Base-by-base conservation (phyloP, 768 basidiomycete species). In the Trametes villosa region DNA sequence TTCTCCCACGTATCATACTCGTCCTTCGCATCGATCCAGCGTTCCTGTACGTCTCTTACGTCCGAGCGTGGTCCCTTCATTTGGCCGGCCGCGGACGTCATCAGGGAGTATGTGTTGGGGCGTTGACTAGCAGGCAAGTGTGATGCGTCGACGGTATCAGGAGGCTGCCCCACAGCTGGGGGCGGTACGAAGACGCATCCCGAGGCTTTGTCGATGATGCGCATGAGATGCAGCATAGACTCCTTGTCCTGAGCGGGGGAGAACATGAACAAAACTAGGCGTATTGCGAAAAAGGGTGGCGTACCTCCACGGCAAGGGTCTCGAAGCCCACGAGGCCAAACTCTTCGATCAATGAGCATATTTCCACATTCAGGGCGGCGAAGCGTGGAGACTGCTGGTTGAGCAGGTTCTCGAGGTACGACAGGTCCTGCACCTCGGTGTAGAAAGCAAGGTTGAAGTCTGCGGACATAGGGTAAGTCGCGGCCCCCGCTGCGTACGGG, bases 381-480 rank as follows among this genome's bases (percentile, higher is more conserved):
- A 86, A 97, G 38, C 87, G 86, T 1, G 88, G 86, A 0, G 89
- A 83, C 1, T 85, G 71, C 0, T 85, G 79, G 18, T 83, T 79
- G 17, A 98, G 83, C 0, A 85, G 77, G 63, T 88, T 88, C 65
- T 92, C 86, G 22, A 99, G 84, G 72, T 98, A 89, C 1, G 89
- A 88, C 0, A 99, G 81, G 70, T 99, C 96, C 74, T 97, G 95
- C 0, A 97, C 97, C 75, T 99, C 95, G 41, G 97, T 98, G 74
- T 98, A 98, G 73, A 92, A 99, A 65, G 94, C 92, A 29, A 99
- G 87, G 69, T 96, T 97, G 79, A 99, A 98, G 44, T 96, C 96
- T 97, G 67, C 24, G 27, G 24, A 24, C 2, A 31, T 17, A 34
- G 41, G 0, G 45, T 64, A 11, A 67, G 60, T 30, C 20, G 26